Evolutionary conservation across 1,139 yeast species (phyloP).

Genomic region (Kurtzmaniella quercitrusa): DNA sequence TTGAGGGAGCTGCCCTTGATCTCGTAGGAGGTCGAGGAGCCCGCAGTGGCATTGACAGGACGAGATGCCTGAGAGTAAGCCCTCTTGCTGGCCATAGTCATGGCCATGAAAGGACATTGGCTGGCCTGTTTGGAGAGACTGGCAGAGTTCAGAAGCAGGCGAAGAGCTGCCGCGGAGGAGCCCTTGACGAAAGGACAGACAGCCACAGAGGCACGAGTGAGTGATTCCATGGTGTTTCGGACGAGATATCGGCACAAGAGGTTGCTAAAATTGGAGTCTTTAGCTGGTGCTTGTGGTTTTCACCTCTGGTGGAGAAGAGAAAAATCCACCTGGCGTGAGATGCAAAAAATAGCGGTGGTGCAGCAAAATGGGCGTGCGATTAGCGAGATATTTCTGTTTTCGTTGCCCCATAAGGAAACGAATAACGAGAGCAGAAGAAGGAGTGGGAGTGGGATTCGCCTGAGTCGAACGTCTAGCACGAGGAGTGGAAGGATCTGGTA

Average conservation of each 20-base stretch:
- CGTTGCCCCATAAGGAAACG: neutral
- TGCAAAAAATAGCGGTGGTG: neutral
- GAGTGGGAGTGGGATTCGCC: too few relatives aligned
- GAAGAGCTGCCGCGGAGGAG: constrained; percentile 57
- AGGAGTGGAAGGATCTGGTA: too few relatives aligned
- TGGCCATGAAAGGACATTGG: constrained; percentile 85
- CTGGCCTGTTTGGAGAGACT: constrained; percentile 60
- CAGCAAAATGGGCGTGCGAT: neutral
- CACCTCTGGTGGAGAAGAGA: neutral
- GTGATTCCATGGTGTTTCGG: constrained; percentile 59
- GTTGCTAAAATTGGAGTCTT: neutral
- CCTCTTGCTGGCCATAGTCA: constrained; percentile 53
- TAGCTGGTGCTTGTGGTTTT: neutral
- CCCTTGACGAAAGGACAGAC: constrained; percentile 85
- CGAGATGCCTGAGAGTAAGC: constrained; percentile 55
- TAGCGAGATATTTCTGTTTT: neutral
- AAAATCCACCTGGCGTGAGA: neutral
- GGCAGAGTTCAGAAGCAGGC: constrained; percentile 40
- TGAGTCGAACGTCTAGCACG: too few relatives aligned
- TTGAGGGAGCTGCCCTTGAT: constrained; percentile 18
- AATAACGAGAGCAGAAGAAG: too few relatives aligned
- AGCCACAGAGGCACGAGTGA: constrained; percentile 71
- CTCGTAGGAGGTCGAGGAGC: constrained; percentile 17
- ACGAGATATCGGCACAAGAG: too few relatives aligned
- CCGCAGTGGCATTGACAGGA: constrained; percentile 49